These are phyloP conservation scores for Termitomyces bulborhizus DNA, from an alignment of 768 basidiomycete species.

Conservation along the genomic window DNA sequence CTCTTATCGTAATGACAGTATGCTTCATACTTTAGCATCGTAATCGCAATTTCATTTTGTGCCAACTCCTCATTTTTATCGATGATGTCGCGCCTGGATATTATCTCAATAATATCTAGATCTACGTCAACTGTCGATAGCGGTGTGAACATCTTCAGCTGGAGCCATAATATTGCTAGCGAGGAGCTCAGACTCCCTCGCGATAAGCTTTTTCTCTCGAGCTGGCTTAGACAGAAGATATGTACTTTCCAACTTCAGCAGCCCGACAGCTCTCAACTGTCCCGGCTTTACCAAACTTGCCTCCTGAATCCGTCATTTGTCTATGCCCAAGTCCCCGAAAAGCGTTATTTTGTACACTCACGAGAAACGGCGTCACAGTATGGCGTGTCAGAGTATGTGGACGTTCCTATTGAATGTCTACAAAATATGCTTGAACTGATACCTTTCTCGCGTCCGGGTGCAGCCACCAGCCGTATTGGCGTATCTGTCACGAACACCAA, in stretches of 20 bases:
- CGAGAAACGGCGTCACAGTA: constrained; percentile 63
- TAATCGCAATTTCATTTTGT: constrained; percentile 1
- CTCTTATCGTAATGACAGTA: constrained; percentile 3
- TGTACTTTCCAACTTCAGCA: constrained; percentile 86
- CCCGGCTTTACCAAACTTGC: constrained; percentile 61
- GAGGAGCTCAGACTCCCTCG: background rate
- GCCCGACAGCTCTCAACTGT: constrained; percentile 66
- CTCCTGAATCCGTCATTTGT: constrained; percentile 50
- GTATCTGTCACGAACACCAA: constrained; percentile 67
- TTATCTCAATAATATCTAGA: background rate
- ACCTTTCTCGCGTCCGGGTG: background rate
- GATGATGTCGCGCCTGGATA: background rate
- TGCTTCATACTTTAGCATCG: background rate
- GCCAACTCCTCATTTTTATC: constrained; percentile 3
- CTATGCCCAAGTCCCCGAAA: constrained; percentile 64
- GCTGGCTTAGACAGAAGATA: constrained; percentile 20
- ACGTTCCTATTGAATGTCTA: constrained; percentile 18
- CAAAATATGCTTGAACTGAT: constrained; percentile 1
- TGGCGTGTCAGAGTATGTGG: constrained; percentile 71
- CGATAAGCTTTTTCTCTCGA: background rate
- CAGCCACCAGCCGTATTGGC: constrained; percentile 73
- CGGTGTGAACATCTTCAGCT: constrained; percentile 4
- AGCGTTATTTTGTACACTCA: constrained; percentile 72
- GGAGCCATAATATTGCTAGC: background rate
- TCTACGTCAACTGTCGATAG: background rate